These are phyloP conservation scores for Vitis amurensis DNA, from an alignment of 164 flowering plant genomes.

Conservation along the genomic window DNA sequence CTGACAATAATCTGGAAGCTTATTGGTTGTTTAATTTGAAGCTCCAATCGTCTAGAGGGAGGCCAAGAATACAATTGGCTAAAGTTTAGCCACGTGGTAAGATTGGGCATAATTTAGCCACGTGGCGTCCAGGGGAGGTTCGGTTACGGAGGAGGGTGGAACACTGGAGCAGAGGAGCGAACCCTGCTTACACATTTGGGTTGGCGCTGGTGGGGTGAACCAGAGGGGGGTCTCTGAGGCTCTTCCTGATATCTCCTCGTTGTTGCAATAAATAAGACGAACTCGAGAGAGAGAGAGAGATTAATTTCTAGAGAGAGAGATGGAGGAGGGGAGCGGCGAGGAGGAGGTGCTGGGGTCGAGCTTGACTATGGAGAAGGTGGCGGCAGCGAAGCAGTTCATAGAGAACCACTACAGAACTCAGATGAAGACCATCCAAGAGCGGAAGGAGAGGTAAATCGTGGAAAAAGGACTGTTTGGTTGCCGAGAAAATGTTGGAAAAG, in stretches of 20 bases:
- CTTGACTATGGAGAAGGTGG: slow-evolving; percentile 90
- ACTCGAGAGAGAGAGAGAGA: slow-evolving; percentile 19
- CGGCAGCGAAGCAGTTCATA: slow-evolving; percentile 90
- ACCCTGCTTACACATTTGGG: neutral
- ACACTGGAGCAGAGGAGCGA: neutral
- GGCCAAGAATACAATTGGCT: neutral
- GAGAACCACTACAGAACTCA: slow-evolving; percentile 92
- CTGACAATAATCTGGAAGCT: slow-evolving; percentile 17
- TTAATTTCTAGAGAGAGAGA: slow-evolving; percentile 10
- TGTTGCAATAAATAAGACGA: slow-evolving; percentile 16
- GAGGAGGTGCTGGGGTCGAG: slow-evolving; percentile 56
- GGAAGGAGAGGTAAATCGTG: slow-evolving; percentile 62
- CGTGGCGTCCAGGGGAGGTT: neutral
- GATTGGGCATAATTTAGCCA: too few relatives aligned
- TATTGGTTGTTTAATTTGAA: neutral
- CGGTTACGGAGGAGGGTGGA: neutral
- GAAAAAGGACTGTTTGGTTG: slow-evolving; percentile 14
- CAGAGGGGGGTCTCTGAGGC: slow-evolving; percentile 2
- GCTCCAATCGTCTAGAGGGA: neutral
- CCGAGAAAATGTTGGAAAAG: slow-evolving; percentile 9
- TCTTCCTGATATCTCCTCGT: slow-evolving; percentile 10
- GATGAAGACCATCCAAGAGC: slow-evolving; percentile 87
- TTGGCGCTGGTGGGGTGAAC: neutral
- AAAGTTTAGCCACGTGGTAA: neutral
- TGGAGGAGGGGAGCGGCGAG: slow-evolving; percentile 24